Conservation (phyloP, 352 stramenopile species). For the Phytopythium helicoides region DNA sequence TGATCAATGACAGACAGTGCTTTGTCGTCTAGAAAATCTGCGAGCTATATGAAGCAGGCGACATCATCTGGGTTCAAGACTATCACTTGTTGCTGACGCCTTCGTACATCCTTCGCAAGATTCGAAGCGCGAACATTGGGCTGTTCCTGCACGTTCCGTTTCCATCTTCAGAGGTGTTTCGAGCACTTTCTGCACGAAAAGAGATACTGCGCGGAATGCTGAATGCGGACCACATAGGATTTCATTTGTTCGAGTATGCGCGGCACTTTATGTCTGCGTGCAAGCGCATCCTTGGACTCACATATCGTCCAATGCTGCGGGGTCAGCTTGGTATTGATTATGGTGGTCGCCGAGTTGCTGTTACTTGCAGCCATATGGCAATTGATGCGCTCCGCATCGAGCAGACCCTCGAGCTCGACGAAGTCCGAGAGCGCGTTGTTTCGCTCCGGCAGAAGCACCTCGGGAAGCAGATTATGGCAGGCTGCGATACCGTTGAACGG, state of each 20-base stretch:
- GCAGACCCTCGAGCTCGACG: constrained; percentile 32
- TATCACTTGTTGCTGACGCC: constrained; percentile 98
- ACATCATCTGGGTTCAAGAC: constrained; percentile 97
- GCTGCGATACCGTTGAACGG: constrained; percentile 93
- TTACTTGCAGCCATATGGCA: constrained; percentile 94
- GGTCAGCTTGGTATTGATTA: constrained; percentile 94
- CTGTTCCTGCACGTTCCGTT: constrained; percentile 99
- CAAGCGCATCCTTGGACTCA: constrained; percentile 92
- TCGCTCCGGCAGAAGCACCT: constrained; percentile 55
- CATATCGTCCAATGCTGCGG: constrained; percentile 90
- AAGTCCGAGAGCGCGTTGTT: constrained; percentile 55
- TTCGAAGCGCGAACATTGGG: constrained; percentile 91
- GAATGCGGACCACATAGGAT: constrained; percentile 91
- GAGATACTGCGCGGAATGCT: constrained; percentile 90
- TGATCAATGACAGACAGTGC: background rate
- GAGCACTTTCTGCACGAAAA: constrained; percentile 92
- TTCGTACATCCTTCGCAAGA: constrained; percentile 91
- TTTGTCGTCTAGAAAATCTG: constrained; percentile 50
- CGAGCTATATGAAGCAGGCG: constrained; percentile 72
- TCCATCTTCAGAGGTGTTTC: constrained; percentile 97
- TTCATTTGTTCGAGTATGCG: constrained; percentile 93
- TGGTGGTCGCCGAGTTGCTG: constrained; percentile 90
- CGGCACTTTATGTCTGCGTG: constrained; percentile 91
- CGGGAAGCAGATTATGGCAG: constrained; percentile 88
- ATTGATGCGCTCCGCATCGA: constrained; percentile 63